Percentiles rank a stretch among this genome's conserved stretches.
These are phyloP conservation scores for Aspergillus funiculosus DNA, from an alignment of 495 filamentous ascomycete species.

Conservation along the genomic window DNA sequence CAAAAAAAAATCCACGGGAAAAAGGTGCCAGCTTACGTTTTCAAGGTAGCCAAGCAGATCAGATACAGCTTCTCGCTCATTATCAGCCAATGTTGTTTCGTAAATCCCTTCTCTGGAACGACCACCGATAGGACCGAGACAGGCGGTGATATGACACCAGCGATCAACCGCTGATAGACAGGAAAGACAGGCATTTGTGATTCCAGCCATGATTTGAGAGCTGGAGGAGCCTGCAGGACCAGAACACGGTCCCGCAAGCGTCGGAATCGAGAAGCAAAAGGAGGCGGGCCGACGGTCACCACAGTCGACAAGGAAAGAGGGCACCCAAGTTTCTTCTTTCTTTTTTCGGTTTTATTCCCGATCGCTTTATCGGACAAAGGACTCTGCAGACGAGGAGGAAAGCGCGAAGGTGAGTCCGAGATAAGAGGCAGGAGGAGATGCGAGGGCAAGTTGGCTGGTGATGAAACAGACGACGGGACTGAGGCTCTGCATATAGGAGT, in stretches of 20 bases:
- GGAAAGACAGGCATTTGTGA: slow-evolving; percentile 39
- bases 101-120: slow-evolving; percentile 90
- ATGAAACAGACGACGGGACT: slow-evolving; percentile 13
- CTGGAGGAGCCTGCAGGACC: slow-evolving; percentile 32
- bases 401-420: slow-evolving; percentile 2
- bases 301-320: slow-evolving; percentile 4
- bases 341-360: neutral
- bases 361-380: slow-evolving; percentile 1
- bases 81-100: slow-evolving; percentile 91
- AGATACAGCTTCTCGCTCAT: slow-evolving; percentile 93
- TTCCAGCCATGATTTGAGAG: slow-evolving; percentile 37
- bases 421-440: slow-evolving; percentile 6
- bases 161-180: slow-evolving; percentile 42
- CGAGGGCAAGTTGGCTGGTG: slow-evolving; percentile 14
- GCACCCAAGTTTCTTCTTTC: neutral
- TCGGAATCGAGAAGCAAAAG: slow-evolving; percentile 15
- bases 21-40: slow-evolving; percentile 58
- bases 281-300: slow-evolving; percentile 11
- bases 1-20: neutral
- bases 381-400: slow-evolving; percentile 2
- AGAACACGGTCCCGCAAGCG: slow-evolving; percentile 24
- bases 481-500: slow-evolving; percentile 20
- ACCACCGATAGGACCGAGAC: slow-evolving; percentile 50
- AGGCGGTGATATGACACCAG: slow-evolving; percentile 46
- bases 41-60: slow-evolving; percentile 93